Conservation (phyloP, 1,139 yeast genomes). For the Sugiyamaella castrensis region DNA sequence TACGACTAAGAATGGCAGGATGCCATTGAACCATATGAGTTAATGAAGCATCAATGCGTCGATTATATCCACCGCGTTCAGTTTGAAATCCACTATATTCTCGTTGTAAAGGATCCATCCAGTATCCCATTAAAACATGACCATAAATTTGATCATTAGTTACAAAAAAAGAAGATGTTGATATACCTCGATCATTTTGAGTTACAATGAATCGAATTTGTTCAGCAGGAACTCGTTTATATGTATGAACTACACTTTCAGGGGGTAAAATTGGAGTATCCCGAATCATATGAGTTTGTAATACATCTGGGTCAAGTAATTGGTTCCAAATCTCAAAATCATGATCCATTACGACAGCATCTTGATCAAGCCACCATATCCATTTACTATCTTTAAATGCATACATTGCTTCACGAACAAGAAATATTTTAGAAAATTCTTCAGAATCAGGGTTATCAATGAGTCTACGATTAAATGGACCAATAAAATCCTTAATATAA, state of each 20-base stretch:
- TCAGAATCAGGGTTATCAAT: conserved; percentile 26
- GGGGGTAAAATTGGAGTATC: conserved; percentile 54
- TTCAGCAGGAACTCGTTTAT: conserved; percentile 55
- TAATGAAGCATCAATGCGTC: conserved; percentile 45
- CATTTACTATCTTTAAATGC: conserved; percentile 85
- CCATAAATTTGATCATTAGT: conserved; percentile 60
- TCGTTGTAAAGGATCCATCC: conserved; percentile 66
- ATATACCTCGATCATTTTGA: conserved; percentile 60
- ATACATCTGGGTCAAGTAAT: conserved; percentile 50
- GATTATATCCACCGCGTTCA: conserved; percentile 48
- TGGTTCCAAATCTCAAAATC: conserved; percentile 48
- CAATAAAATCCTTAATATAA: conserved; percentile 73
- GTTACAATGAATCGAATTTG: conserved; percentile 60
- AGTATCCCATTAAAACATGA: conserved; percentile 61
- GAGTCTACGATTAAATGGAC: conserved; percentile 22
- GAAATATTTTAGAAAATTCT: conserved; percentile 57
- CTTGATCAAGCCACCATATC: conserved; percentile 84
- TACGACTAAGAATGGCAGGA: conserved; percentile 68
- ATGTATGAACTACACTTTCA: conserved; percentile 68
- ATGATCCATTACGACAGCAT: conserved; percentile 68
- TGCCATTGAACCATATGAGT: conserved; percentile 90
- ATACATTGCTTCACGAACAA: conserved; percentile 79
- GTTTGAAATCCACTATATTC: conserved; percentile 61
- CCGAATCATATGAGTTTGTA: conserved; percentile 59
- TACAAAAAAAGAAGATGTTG: conserved; percentile 65